These are phyloP conservation scores for Rhizopogon roseolus DNA, from an alignment of 768 basidiomycete species.

Conservation along the genomic window DNA sequence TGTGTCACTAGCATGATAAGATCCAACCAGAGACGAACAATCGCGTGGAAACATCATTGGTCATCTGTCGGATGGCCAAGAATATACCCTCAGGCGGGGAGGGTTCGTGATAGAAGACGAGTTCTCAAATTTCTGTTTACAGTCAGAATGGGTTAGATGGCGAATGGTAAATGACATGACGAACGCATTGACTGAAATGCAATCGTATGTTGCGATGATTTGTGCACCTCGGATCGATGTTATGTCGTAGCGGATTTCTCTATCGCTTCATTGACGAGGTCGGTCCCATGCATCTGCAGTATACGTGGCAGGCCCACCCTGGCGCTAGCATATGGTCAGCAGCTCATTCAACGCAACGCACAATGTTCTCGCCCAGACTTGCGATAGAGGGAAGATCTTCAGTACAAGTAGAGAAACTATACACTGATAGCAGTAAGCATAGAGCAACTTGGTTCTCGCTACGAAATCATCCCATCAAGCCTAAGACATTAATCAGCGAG, in stretches of 20 bases:
- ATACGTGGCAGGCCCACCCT: no score
- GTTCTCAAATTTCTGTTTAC: conserved; percentile 13
- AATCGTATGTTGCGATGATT: no score
- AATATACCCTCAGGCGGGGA: conserved; percentile 19
- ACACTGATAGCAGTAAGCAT: background rate
- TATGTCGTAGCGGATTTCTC: conserved; percentile 2
- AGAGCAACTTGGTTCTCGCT: background rate
- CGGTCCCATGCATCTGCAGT: background rate
- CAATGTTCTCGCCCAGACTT: no score
- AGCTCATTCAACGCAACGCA: no score
- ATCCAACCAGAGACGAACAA: conserved; percentile 21
- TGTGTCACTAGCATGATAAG: conserved; percentile 9
- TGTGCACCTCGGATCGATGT: conserved; percentile 9
- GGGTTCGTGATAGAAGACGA: conserved; percentile 54
- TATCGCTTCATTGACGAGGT: background rate
- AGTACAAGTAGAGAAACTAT: background rate
- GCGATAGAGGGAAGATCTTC: no score
- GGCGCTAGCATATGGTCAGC: no score
- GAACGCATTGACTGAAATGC: background rate
- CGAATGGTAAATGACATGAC: conserved; percentile 35
- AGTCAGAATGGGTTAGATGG: background rate
- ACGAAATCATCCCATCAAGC: conserved; percentile 61
- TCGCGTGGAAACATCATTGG: conserved; percentile 10
- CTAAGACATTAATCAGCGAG: conserved; percentile 19
- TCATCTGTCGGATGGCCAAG: conserved; percentile 9